Evolutionary conservation across 176 grass and related monocot species (phyloP).

Genomic region (Neostapfia colusana): DNA sequence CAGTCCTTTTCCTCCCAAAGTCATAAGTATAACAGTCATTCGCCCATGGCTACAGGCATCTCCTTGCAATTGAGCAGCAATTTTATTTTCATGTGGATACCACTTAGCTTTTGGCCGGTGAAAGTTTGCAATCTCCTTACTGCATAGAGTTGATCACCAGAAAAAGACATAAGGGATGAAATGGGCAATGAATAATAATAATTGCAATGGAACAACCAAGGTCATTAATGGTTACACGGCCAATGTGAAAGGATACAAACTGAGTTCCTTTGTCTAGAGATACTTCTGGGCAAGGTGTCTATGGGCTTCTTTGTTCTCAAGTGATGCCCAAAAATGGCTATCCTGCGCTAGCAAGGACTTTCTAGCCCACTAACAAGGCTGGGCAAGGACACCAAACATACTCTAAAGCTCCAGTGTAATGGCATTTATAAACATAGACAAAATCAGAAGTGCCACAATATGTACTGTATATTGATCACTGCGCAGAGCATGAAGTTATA

Average conservation of each 20-base stretch:
- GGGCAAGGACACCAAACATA: not conserved
- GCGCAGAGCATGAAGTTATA: not conserved
- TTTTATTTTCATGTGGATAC: constrained; percentile 89
- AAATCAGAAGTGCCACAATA: constrained; percentile 6
- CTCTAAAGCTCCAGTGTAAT: not conserved
- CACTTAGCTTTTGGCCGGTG: constrained; percentile 92
- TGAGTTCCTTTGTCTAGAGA: not conserved
- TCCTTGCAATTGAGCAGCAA: constrained; percentile 63
- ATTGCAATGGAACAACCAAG: constrained; percentile 17
- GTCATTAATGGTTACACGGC: not conserved
- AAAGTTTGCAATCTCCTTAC: constrained; percentile 90
- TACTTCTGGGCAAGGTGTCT: not conserved
- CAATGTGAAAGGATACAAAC: not conserved
- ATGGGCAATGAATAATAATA: constrained; percentile 10
- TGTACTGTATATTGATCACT: not conserved
- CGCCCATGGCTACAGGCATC: constrained; percentile 55
- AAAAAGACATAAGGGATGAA: constrained; percentile 25
- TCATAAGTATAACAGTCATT: constrained; percentile 84
- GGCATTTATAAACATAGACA: constrained; percentile 11
- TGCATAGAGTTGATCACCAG: constrained; percentile 38
- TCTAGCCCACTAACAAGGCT: not conserved
- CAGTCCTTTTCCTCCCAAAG: constrained; percentile 74
- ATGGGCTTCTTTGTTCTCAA: not conserved
- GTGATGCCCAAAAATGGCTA: not conserved
- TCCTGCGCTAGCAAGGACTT: not conserved